A percentile compares a stretch with the other conserved stretches of the same genome.
These are phyloP conservation scores for Moesziomyces sp. DNA, from an alignment of 1,284 basidiomycete genomes.

Conservation along the genomic window DNA sequence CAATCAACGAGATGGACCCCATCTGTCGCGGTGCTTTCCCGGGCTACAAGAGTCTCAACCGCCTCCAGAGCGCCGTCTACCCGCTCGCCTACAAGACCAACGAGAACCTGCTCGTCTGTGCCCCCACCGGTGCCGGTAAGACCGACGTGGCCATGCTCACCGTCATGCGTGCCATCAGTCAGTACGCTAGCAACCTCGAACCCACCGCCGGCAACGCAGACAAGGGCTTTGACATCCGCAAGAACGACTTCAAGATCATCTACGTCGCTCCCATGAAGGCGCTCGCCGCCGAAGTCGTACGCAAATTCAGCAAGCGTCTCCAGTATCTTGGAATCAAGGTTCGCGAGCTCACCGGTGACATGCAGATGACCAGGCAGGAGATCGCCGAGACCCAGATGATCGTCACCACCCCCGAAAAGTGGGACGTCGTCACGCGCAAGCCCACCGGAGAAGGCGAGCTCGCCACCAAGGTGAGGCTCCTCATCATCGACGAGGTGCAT, in stretches of 20 bases:
- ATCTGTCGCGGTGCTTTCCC: conserved; percentile 88
- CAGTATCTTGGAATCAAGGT: conserved; percentile 88
- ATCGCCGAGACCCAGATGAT: conserved; percentile 97
- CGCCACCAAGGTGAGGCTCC: conserved; percentile 83
- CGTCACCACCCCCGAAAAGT: conserved; percentile 99
- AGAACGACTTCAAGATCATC: conserved; percentile 85
- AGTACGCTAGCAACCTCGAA: conserved; percentile 78
- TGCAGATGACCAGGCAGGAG: conserved; percentile 95
- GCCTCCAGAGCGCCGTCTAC: conserved; percentile 95
- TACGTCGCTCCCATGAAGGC: conserved; percentile 99
- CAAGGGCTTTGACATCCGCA: conserved; percentile 55
- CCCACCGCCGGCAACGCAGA: conserved; percentile 70
- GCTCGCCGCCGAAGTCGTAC: conserved; percentile 91
- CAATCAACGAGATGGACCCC: conserved; percentile 79
- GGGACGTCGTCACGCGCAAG: conserved; percentile 99
- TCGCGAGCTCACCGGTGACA: conserved; percentile 96
- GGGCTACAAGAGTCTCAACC: conserved; percentile 86
- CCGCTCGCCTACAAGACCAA: conserved; percentile 92
- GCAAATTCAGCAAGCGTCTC: conserved; percentile 90
- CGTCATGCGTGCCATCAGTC: conserved; percentile 86
- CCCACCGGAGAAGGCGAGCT: conserved; percentile 96
- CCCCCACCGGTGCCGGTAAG: conserved; percentile 76
- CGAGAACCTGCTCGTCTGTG: conserved; percentile 89
- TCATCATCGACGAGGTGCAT: conserved; percentile 99
- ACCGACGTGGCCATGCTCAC: conserved; percentile 97